phyloP scores from a whole-genome alignment of 129 eudicot species.

The Escallonia herrerae region DNA sequence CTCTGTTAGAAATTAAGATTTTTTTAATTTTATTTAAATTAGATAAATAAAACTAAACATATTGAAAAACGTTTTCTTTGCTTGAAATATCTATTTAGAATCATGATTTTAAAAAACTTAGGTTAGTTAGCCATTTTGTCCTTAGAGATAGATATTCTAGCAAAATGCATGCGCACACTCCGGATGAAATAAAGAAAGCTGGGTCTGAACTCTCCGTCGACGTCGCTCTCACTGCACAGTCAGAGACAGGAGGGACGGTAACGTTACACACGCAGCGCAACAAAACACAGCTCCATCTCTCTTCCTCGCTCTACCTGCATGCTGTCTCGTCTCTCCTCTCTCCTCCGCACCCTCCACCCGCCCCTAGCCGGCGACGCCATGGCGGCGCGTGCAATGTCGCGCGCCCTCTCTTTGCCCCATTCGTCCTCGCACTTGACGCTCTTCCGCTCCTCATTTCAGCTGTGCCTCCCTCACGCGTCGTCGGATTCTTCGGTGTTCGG shows the following conservation, averaged over 20 bases:
- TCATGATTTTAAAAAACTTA: no score
- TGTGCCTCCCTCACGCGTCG: not conserved
- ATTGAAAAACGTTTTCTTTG: no score
- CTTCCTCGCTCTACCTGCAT: conserved; percentile 22
- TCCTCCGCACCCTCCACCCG: conserved; percentile 39
- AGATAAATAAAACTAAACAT: no score
- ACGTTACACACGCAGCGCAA: not conserved
- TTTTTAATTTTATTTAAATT: no score
- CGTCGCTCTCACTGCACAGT: not conserved
- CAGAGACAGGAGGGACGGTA: not conserved
- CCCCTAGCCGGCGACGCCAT: conserved; percentile 2
- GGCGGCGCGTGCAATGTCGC: conserved; percentile 13
- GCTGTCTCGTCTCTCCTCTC: conserved; percentile 45
- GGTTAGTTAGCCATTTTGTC: no score
- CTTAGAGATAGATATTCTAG: no score
- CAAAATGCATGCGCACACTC: not conserved
- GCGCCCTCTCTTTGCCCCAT: conserved; percentile 1
- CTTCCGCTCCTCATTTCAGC: not conserved
- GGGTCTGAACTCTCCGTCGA: not conserved
- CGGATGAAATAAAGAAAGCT: no score
- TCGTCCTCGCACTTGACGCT: not conserved
- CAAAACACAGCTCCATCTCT: not conserved
- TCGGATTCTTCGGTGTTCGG: not conserved
- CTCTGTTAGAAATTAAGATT: no score
- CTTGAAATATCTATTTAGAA: no score